Evolutionary conservation across 768 basidiomycete species (phyloP), one percentile per base, ranked within the genome.

Genomic region (Cubamyces sp.): DNA sequence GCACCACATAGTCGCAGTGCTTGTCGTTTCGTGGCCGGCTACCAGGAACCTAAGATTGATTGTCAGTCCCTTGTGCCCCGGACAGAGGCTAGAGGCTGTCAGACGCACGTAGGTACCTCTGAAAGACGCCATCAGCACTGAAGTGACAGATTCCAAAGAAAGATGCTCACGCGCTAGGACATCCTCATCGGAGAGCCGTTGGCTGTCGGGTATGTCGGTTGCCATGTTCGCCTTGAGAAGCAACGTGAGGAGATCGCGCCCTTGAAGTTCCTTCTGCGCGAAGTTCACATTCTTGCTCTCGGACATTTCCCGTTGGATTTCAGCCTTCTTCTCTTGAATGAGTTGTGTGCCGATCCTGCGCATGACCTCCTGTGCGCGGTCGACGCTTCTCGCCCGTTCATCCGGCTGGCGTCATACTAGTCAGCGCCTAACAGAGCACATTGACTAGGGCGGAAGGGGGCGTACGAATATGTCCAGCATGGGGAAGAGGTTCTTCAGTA

Each of bases 201-300:
- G 86, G 49, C 67, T 75, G 7, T 81, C 81, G 0, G 82, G 81
- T 5, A 87, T 69, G 68, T 90, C 85, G 0, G 79, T 82, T 1
- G 85, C 81, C 75, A 87, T 82, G 67, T 90, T 91, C 6, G 88
- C 87, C 60, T 79, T 78, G 37, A 90, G 75, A 3, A 90, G 75
- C 26, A 88, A 69, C 0, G 83, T 84, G 5, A 90, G 76, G 3
- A 91, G 70, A 72, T 90, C 87, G 18, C 83, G 78, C 16, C 76
- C 77, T 0, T 64, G 64, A 14, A 75, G 52, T 15, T 71, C 68
- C 61, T 77, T 73, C 74, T 76, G 70, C 9, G 77, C 75, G 30
- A 69, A 71, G 9, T 70, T 71, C 21, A 74, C 65, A 21, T 64
- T 64, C 18, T 69, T 66, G 43, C 43, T 46, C 30, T 57, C 54